Evolutionary conservation across 2,329 filamentous ascomycete genomes (phyloP).

Genomic region (Aspergillus japonicus): DNA sequence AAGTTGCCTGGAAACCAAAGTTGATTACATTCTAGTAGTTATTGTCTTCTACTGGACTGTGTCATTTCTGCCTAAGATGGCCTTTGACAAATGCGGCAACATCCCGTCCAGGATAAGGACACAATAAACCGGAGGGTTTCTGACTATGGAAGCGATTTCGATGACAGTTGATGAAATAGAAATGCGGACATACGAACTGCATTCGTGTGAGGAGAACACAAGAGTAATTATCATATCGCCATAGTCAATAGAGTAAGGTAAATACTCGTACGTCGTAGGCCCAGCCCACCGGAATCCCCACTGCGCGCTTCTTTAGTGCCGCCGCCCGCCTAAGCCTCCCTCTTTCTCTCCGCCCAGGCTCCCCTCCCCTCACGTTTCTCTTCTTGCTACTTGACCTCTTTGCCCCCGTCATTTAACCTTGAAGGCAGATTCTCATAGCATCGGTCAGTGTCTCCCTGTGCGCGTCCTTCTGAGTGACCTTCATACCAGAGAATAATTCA

Average conservation of each 20-base stretch:
- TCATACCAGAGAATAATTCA: neutral
- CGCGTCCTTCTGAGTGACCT: neutral
- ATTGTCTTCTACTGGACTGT: neutral
- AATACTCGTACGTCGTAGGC: neutral
- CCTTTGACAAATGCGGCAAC: neutral
- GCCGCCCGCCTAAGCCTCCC: conserved; percentile 1
- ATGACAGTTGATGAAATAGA: too few relatives aligned
- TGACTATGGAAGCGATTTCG: too few relatives aligned
- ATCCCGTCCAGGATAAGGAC: neutral
- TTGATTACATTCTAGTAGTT: neutral
- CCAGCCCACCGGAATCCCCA: neutral
- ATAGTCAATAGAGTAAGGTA: too few relatives aligned
- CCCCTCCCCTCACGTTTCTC: neutral
- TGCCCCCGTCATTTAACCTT: neutral
- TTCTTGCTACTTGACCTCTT: conserved; percentile 12
- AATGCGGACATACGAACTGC: too few relatives aligned
- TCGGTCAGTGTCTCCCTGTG: neutral
- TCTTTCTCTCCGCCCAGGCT: conserved; percentile 3
- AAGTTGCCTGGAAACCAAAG: neutral
- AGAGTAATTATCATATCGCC: too few relatives aligned
- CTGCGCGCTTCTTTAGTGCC: conserved; percentile 5
- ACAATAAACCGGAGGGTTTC: neutral
- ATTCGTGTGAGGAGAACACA: too few relatives aligned
- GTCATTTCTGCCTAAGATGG: neutral
- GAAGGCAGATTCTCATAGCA: neutral